phyloP scores from a whole-genome alignment of 176 grass and related monocot genomes.

The Cenchrus americanus region DNA sequence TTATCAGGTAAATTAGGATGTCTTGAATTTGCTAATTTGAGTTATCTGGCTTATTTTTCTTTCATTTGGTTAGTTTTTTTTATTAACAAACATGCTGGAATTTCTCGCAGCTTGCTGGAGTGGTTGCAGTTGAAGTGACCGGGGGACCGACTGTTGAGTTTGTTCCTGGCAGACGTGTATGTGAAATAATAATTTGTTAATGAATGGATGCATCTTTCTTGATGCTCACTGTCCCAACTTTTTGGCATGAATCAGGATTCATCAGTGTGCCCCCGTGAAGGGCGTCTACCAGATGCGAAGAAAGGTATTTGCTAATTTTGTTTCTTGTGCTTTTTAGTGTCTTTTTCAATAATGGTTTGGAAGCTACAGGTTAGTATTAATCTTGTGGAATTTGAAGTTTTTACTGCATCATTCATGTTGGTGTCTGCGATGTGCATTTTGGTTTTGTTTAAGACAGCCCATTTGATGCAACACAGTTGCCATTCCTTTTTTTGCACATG shows the following conservation, averaged over 20 bases:
- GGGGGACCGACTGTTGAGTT: constrained; percentile 88
- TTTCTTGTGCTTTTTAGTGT: constrained; percentile 1
- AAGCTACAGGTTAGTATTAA: not conserved
- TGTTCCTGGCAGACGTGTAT: constrained; percentile 82
- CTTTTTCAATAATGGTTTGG: not conserved
- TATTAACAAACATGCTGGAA: constrained; percentile 24
- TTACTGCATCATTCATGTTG: not conserved
- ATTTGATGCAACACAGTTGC: constrained; percentile 15
- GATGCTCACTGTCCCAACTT: constrained; percentile 31
- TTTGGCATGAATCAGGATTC: constrained; percentile 74
- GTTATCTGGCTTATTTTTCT: not conserved
- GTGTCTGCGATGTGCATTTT: constrained; percentile 6
- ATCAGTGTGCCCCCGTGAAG: constrained; percentile 84
- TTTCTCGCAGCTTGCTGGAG: constrained; percentile 81
- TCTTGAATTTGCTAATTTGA: constrained; percentile 16
- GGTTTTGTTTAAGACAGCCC: not conserved
- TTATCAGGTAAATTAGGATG: constrained; percentile 76
- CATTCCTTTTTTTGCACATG: not conserved
- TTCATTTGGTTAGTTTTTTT: not conserved
- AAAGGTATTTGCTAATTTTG: constrained; percentile 55
- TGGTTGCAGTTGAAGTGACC: constrained; percentile 94
- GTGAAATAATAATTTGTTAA: constrained; percentile 5
- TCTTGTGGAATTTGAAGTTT: not conserved
- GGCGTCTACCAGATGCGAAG: constrained; percentile 89
- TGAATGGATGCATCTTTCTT: constrained; percentile 15